Evolutionary conservation across 768 basidiomycete genomes (phyloP).

Genomic region (Serendipita sp.): DNA sequence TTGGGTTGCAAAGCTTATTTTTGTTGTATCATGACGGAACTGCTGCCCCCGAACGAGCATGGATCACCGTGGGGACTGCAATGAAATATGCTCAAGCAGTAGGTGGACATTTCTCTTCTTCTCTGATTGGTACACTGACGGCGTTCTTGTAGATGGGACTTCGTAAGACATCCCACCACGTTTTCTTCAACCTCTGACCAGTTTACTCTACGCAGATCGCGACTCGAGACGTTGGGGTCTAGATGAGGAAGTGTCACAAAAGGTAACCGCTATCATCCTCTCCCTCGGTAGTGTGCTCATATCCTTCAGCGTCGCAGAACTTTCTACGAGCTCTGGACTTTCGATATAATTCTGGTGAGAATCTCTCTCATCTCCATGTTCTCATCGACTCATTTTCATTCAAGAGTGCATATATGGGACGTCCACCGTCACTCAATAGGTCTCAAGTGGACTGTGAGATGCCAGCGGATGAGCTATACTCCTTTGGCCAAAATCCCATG

Average conservation of each 20-base stretch:
- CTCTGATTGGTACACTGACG: neutral
- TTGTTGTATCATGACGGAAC: neutral
- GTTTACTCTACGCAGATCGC: neutral
- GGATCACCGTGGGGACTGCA: neutral
- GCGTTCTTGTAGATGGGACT: slow-evolving; percentile 2
- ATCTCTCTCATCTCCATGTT: neutral
- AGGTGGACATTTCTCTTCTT: neutral
- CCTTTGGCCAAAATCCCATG: neutral
- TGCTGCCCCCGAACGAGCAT: neutral
- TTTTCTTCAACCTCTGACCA: neutral
- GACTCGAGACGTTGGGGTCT: neutral
- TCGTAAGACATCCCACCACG: neutral
- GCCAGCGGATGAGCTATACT: neutral
- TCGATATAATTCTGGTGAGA: neutral
- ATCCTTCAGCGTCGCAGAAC: neutral
- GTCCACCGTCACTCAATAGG: neutral
- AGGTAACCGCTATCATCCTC: neutral
- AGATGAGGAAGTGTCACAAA: neutral
- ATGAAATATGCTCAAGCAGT: slow-evolving; percentile 5
- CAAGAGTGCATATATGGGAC: neutral
- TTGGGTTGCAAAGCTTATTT: neutral
- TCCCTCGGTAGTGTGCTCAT: neutral
- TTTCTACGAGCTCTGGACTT: slow-evolving; percentile 4
- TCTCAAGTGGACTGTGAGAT: slow-evolving; percentile 2
- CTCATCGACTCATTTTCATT: neutral